phyloP scores from a whole-genome alignment of 345 rosid genomes.

The Moricandia arvensis region DNA sequence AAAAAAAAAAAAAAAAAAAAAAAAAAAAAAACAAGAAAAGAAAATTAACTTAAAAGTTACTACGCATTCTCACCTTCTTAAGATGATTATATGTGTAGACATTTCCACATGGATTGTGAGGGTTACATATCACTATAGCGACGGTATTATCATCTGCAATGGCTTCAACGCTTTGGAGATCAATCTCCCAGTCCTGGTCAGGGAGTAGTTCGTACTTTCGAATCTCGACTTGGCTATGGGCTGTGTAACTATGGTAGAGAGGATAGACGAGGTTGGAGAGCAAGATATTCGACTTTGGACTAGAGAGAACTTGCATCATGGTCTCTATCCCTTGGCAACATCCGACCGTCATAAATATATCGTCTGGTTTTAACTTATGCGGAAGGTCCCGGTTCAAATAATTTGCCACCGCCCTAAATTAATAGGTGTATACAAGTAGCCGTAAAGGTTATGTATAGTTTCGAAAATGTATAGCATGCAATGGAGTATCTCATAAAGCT shows the following conservation, averaged over 20 bases:
- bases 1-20: too few relatives aligned
- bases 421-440: background rate
- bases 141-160: constrained; percentile 53
- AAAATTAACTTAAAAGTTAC: background rate
- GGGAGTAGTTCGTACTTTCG: constrained; percentile 58
- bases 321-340: constrained; percentile 57
- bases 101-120: constrained; percentile 40
- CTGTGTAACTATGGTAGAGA: constrained; percentile 39
- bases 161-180: constrained; percentile 48
- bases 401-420: constrained; percentile 48
- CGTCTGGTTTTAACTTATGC: constrained; percentile 44
- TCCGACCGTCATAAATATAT: constrained; percentile 52
- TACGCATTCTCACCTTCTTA: constrained; percentile 23
- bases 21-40: background rate
- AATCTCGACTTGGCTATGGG: constrained; percentile 31
- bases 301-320: constrained; percentile 36
- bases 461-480: background rate
- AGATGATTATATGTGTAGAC: constrained; percentile 44
- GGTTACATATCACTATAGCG: constrained; percentile 51
- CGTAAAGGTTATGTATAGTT: background rate
- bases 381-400: constrained; percentile 48
- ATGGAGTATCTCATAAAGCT: background rate
- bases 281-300: constrained; percentile 51
- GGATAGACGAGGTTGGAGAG: constrained; percentile 33
- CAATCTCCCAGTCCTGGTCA: constrained; percentile 57